A percentile compares a stretch with the other conserved stretches of the same genome.
These are phyloP conservation scores for Starmera caribaea DNA, from an alignment of 805 yeast genomes.

Conservation along the genomic window DNA sequence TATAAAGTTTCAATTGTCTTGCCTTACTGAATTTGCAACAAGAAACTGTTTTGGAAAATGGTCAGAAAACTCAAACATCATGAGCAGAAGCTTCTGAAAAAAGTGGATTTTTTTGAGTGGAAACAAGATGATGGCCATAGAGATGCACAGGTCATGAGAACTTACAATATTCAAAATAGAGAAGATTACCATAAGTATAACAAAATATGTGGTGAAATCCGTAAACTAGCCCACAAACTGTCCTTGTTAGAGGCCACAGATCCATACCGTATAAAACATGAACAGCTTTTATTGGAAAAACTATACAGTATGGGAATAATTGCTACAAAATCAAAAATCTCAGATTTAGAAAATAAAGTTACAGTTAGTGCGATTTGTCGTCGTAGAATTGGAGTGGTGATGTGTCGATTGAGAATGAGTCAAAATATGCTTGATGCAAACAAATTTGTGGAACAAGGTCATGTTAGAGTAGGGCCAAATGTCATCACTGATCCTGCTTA, in stretches of 20 bases:
- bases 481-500: constrained; percentile 94
- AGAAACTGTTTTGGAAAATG: constrained; percentile 32
- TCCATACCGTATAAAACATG: constrained; percentile 81
- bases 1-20: too few species aligned
- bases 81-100: constrained; percentile 88
- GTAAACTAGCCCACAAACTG: constrained; percentile 78
- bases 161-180: constrained; percentile 87
- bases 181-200: constrained; percentile 95
- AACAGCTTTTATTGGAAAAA: constrained; percentile 79
- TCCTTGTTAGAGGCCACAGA: constrained; percentile 82
- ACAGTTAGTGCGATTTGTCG: constrained; percentile 91
- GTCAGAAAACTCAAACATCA: constrained; percentile 88
- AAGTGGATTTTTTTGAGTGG: constrained; percentile 96
- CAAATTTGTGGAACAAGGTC: constrained; percentile 92
- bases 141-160: constrained; percentile 93
- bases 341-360: constrained; percentile 84
- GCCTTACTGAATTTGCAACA: neutral
- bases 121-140: constrained; percentile 93
- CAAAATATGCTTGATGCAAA: constrained; percentile 84
- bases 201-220: constrained; percentile 82
- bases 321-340: constrained; percentile 80
- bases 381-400: constrained; percentile 85
- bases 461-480: constrained; percentile 94
- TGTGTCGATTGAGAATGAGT: constrained; percentile 93
- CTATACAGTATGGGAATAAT: constrained; percentile 82